Base-by-base conservation (phyloP, 1,139 yeast species). In the Blastobotrys raffinosifermentans region DNA sequence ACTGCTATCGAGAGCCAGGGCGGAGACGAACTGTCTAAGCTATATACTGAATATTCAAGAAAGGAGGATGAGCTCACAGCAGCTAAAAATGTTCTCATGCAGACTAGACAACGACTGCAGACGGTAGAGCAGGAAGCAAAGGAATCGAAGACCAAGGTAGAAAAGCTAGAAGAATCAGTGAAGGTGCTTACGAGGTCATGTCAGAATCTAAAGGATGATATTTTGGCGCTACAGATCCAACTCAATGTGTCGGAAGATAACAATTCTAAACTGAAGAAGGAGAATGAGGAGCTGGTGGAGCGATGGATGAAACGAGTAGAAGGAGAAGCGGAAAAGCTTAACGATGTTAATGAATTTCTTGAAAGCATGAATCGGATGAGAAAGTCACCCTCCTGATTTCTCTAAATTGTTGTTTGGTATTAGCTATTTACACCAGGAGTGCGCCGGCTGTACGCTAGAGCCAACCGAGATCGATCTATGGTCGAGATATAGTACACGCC, bases 401-500 rank as follows among this genome's bases (percentile, higher is more conserved):
- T 9, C 15, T 18, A 13, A 23, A 32, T 22, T 15, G 17, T 26
- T 16, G 19, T 16, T 21, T 8, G n/a, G 8, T 20, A 20, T 20
- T 20, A n/a, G 8, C 23, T 20, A 20, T 20, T 14, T 25, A 25
- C 15, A 6, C n/a, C n/a, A 6, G 27, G 27, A 13, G 27, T 25
- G 13, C 27, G 27, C 6, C 27, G 13, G 15, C 27, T 25, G 11
- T 25, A 14, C 7, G 11, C 27, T n/a, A 8, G 13, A 6, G 11
- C 27, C 7, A 25, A 14, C 7, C 27, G 27, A 6, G 54, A 44
- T 15, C 66, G 46, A 39, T 77, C 71, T 2, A 84, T 85, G 2
- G 89, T 83, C 6, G 93, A 76, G 8, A 86, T 75, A 57, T 73
- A 86, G 59, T 83, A 86, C 7, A 77, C 80, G 2, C 91, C 93